These are phyloP conservation scores for Protostelium mycophagum DNA, from an alignment of 78 protist genomes.

Conservation along the genomic window DNA sequence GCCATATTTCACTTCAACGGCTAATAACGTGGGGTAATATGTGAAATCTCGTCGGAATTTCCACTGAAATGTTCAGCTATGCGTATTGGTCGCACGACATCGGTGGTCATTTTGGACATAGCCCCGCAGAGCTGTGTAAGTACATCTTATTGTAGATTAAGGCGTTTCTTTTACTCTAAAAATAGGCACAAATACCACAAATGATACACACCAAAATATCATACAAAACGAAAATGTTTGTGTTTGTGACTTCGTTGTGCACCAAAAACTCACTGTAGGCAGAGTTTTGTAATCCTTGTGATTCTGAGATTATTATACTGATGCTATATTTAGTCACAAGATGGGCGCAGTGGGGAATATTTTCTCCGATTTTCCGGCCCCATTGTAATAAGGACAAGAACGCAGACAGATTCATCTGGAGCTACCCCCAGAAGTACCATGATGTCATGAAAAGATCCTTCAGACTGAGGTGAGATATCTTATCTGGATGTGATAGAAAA, in stretches of 20 bases:
- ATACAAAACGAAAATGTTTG: too few species aligned
- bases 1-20: conserved; percentile 43
- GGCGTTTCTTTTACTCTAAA: not conserved
- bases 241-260: too few species aligned
- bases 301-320: too few species aligned
- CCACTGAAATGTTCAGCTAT: not conserved
- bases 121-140: conserved; percentile 21
- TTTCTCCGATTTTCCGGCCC: conserved; percentile 8
- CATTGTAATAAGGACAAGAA: conserved; percentile 21
- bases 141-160: conserved; percentile 21
- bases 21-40: conserved; percentile 49
- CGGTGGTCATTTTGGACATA: conserved; percentile 6
- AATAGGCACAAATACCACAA: too few species aligned
- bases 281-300: too few species aligned
- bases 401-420: not conserved
- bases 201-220: too few species aligned
- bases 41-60: not conserved
- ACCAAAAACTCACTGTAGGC: too few species aligned
- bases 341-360: conserved; percentile 58
- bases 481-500: not conserved
- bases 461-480: not conserved
- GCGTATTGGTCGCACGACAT: conserved; percentile 10
- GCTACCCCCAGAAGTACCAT: not conserved
- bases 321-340: conserved; percentile 24
- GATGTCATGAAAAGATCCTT: not conserved